phyloP scores from a whole-genome alignment of 805 yeast genomes.

The Hagleromyces aurorensis region DNA sequence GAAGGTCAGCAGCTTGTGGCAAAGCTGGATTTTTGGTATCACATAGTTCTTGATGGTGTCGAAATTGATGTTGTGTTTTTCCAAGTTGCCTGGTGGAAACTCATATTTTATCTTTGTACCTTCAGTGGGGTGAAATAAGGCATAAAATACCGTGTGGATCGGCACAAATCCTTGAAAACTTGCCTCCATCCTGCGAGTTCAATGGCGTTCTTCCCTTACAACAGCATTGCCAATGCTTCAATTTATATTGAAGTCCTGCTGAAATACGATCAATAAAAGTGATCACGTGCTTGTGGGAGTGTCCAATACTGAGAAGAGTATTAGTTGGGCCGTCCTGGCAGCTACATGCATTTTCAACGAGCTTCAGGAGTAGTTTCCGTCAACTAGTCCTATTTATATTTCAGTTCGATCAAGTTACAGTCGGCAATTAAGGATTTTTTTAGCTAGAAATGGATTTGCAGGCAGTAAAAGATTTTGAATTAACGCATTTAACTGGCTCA shows the following conservation, averaged over 20 bases:
- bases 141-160: conserved; percentile 80
- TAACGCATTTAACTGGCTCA: too few species aligned
- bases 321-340: too few species aligned
- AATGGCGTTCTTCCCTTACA: background rate
- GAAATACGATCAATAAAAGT: too few species aligned
- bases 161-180: conserved; percentile 67
- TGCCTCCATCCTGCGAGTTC: conserved; percentile 12
- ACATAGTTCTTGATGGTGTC: conserved; percentile 83
- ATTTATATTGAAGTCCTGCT: background rate
- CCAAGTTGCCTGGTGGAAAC: conserved; percentile 61
- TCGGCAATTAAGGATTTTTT: too few species aligned
- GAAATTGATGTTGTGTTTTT: conserved; percentile 51
- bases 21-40: conserved; percentile 87
- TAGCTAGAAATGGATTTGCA: too few species aligned
- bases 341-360: too few species aligned
- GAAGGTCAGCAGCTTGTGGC: conserved; percentile 72
- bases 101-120: conserved; percentile 90
- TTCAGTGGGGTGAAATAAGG: conserved; percentile 91
- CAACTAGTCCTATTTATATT: too few species aligned
- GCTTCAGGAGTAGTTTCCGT: too few species aligned
- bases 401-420: too few species aligned
- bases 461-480: too few species aligned
- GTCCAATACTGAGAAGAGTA: too few species aligned
- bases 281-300: too few species aligned
- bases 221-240: background rate